Percentiles rank a stretch among this genome's conserved stretches.
Conservation (phyloP, 2,329 filamentous ascomycete species). For the Cercospora janseana region DNA sequence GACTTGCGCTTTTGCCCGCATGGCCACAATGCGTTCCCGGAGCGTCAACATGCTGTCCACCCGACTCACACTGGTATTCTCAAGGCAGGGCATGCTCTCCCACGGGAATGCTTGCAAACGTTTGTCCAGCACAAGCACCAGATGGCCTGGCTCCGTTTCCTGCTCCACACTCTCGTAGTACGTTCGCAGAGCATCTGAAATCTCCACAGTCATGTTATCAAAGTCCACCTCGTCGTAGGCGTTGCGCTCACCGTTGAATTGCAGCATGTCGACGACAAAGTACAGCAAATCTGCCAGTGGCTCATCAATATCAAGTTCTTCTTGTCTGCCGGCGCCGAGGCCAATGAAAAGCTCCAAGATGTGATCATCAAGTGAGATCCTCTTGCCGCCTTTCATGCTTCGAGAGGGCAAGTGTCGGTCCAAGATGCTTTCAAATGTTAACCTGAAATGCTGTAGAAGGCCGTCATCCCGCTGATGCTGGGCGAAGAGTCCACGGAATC, state of each 20-base stretch:
- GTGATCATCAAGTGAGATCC: slow-evolving; percentile 57
- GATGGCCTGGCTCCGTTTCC: slow-evolving; percentile 57
- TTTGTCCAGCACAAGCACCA: slow-evolving; percentile 88
- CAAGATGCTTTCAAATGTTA: slow-evolving; percentile 73
- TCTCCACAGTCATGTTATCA: slow-evolving; percentile 84
- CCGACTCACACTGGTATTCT: slow-evolving; percentile 74
- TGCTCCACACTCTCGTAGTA: slow-evolving; percentile 61
- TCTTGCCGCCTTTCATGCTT: slow-evolving; percentile 51
- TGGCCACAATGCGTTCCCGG: slow-evolving; percentile 66
- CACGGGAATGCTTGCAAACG: slow-evolving; percentile 87
- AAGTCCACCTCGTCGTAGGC: slow-evolving; percentile 98
- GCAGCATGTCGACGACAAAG: slow-evolving; percentile 92
- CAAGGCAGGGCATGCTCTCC: slow-evolving; percentile 89
- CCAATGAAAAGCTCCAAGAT: slow-evolving; percentile 88
- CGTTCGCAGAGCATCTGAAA: slow-evolving; percentile 74
- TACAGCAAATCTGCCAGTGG: slow-evolving; percentile 88
- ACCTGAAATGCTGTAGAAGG: slow-evolving; percentile 71
- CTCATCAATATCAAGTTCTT: slow-evolving; percentile 76
- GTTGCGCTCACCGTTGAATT: slow-evolving; percentile 94
- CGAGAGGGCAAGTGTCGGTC: slow-evolving; percentile 84
- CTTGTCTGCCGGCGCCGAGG: slow-evolving; percentile 68
- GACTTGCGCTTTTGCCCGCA: slow-evolving; percentile 39
- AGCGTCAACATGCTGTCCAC: slow-evolving; percentile 84
- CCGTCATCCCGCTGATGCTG: slow-evolving; percentile 63
- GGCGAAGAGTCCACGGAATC: slow-evolving; percentile 92